Evolutionary conservation across 2,329 filamentous ascomycete genomes (phyloP), one percentile per base, ranked within the genome.

Genomic region (Anisogramma anomala): DNA sequence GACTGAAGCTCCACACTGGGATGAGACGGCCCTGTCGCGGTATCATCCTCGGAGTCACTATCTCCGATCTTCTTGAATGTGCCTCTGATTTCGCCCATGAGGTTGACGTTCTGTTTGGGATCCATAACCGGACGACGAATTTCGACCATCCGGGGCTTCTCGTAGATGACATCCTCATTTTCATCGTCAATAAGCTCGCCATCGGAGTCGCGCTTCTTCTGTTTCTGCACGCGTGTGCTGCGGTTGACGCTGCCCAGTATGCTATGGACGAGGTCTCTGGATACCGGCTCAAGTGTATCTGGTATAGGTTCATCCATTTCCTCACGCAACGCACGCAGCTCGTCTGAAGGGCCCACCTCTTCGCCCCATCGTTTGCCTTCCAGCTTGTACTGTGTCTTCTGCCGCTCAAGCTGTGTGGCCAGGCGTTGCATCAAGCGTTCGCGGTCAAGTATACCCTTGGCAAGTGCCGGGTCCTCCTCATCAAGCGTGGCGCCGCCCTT

Each of bases 311-410:
- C 69, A 48, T 96, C 91, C 91, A 98, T 98, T 62, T 88, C 81
- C 62, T 96, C 89, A 44, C 91, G 82, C 36, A 96, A 70, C 50
- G 93, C 89, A 50, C 91, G 82, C 44, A 98, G 69, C 53, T 88
- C 81, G 63, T 98, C 91, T 33, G 87, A 95, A 10, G 91, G 89
- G 26, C 85, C 85, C 49, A 82, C 72, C 39, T 74, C 67, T 48
- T 93, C 84, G 48, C 81, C 81, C 83, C 89, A 94, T 7, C 86
- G 79, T 59, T 85, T 85, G 51, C 91, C 91, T 62, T 96, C 91
- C 23, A 98, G 76, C 63, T 95, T 95, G 63, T 86, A 94, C 58
- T 96, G 88, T 1, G 91, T 96, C 73, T 96, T 96, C 49, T 94
- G 89, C 49, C 91, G 74, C 66, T 96, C 89, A 31, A 98, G 77